These are phyloP conservation scores for Nakaseomyces sp. DNA, from an alignment of 1,139 yeast genomes.

Conservation along the genomic window DNA sequence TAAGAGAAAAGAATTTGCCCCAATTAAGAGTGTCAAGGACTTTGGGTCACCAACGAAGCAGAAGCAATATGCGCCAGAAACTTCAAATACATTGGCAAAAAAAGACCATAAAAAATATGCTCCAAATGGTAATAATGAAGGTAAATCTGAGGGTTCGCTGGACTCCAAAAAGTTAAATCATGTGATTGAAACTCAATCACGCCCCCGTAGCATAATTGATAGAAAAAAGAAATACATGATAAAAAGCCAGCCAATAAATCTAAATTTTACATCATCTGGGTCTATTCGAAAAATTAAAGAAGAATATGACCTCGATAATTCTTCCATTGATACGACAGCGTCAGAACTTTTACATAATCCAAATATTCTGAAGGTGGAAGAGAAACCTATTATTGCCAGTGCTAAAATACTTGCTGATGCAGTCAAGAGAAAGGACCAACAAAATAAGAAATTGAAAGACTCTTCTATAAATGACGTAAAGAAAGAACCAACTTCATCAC, in stretches of 20 bases:
- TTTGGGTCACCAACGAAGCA: not conserved
- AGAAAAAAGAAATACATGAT: conserved; percentile 1
- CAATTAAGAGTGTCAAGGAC: not conserved
- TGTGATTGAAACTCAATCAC: not conserved
- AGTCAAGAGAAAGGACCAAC: conserved; percentile 9
- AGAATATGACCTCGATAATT: conserved; percentile 11
- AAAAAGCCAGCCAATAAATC: conserved; percentile 1
- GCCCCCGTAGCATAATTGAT: not conserved
- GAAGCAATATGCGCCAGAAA: not conserved
- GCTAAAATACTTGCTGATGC: conserved; percentile 29
- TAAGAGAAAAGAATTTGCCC: conserved; percentile 6
- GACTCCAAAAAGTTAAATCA: not conserved
- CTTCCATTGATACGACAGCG: conserved; percentile 22
- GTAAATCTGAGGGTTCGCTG: not conserved
- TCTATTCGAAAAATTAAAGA: conserved; percentile 2
- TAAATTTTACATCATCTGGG: not conserved
- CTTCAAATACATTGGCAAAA: not conserved
- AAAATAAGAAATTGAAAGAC: not conserved
- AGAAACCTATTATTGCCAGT: conserved; percentile 27
- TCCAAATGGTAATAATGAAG: not conserved
- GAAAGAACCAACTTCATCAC: conserved; percentile 18
- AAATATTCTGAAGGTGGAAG: conserved; percentile 21
- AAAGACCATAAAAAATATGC: not conserved
- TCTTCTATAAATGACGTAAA: conserved; percentile 13
- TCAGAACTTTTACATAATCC: conserved; percentile 30